Evolutionary conservation across 768 basidiomycete genomes (phyloP).

Genomic region (Rhodotorula paludigena): DNA sequence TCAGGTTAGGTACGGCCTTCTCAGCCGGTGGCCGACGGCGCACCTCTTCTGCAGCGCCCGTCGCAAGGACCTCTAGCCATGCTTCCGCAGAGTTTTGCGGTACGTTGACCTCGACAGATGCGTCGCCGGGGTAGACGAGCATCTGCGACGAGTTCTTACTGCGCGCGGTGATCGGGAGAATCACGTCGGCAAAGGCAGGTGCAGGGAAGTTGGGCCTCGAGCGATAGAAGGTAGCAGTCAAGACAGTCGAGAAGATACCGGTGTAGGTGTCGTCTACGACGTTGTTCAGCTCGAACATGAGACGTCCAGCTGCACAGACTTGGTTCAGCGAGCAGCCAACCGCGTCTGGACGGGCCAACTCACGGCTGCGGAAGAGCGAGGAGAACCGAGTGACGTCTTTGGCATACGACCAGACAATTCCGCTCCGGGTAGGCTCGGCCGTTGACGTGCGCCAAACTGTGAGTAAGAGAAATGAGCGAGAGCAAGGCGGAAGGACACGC

Average conservation of each 20-base stretch:
- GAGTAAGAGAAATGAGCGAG: neutral
- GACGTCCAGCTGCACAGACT: neutral
- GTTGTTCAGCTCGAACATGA: constrained; percentile 25
- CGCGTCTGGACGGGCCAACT: neutral
- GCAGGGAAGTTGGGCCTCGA: neutral
- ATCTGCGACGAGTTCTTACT: constrained; percentile 13
- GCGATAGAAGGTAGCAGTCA: constrained; percentile 11
- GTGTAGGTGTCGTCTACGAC: constrained; percentile 11
- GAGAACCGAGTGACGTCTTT: constrained; percentile 11
- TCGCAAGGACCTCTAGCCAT: constrained; percentile 4
- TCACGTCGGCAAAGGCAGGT: neutral
- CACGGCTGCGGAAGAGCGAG: neutral
- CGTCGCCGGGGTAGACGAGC: constrained; percentile 10
- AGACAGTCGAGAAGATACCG: constrained; percentile 1
- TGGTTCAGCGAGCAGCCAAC: neutral
- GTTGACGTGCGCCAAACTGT: constrained; percentile 26
- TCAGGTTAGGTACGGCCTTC: neutral
- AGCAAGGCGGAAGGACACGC: neutral
- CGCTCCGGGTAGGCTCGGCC: constrained; percentile 18
- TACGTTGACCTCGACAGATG: neutral
- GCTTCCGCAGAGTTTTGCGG: constrained; percentile 1
- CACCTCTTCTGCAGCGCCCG: neutral
- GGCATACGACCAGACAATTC: constrained; percentile 11
- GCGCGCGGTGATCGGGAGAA: constrained; percentile 13
- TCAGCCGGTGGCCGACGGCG: neutral